These are phyloP conservation scores for Escallonia rubra DNA, from an alignment of 129 eudicot species.

Conservation along the genomic window DNA sequence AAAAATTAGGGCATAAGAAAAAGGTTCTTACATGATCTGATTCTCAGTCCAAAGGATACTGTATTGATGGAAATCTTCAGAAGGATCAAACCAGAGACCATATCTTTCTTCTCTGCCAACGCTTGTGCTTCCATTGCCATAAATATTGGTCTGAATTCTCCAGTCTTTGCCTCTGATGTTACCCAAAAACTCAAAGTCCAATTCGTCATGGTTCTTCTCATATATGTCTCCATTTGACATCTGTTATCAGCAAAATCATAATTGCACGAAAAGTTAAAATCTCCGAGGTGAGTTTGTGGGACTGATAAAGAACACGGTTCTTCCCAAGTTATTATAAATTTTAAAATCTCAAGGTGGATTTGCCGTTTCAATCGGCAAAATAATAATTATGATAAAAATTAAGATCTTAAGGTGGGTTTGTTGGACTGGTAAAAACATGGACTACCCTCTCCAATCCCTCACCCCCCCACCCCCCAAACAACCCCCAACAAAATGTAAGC, in stretches of 20 bases:
- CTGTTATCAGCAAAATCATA: conserved; percentile 23
- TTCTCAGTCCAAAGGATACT: conserved; percentile 80
- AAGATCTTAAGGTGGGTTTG: neutral
- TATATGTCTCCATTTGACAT: conserved; percentile 91
- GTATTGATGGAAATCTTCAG: conserved; percentile 86
- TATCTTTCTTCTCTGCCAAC: conserved; percentile 93
- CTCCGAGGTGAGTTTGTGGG: neutral
- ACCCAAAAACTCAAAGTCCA: conserved; percentile 92
- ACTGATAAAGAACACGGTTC: neutral
- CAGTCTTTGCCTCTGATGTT: conserved; percentile 92
- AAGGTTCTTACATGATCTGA: conserved; percentile 62
- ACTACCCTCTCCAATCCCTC: too few relatives aligned
- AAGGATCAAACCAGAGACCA: conserved; percentile 89
- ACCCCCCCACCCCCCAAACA: too few relatives aligned
- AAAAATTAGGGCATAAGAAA: conserved; percentile 2
- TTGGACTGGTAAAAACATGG: neutral
- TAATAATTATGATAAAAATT: too few relatives aligned
- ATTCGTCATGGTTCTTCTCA: conserved; percentile 81
- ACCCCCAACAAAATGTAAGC: too few relatives aligned
- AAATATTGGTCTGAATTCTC: conserved; percentile 90
- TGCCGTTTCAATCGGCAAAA: too few relatives aligned
- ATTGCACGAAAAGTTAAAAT: neutral
- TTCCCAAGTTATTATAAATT: too few relatives aligned
- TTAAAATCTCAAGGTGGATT: too few relatives aligned
- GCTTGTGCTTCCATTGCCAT: conserved; percentile 94